Base-by-base conservation (phyloP, 2,329 filamentous ascomycete species). In the Coniochaeta prunicola region DNA sequence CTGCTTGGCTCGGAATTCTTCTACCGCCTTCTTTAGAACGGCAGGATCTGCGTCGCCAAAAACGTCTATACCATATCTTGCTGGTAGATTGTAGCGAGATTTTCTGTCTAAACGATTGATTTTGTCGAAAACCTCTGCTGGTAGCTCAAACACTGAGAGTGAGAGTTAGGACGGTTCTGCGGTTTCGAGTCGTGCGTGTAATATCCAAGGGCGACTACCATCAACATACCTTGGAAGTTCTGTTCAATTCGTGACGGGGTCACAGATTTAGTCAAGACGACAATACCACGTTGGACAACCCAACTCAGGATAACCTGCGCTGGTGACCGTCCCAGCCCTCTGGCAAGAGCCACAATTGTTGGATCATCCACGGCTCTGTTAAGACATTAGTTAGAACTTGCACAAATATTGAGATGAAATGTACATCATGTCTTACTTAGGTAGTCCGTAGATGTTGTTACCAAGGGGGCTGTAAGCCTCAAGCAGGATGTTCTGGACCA, bases 231-330 rank as follows among this genome's bases (percentile, higher is more conserved):
- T n/a, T 61, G 34, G 17, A 86, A 90, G 80, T 96, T 96, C 62
- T 77, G 83, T 74, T 89, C 79, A 67, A 96, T 92, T 45, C 91
- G 83, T 57, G 79, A 78, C 64, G 85, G 82, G 64, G 84, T 92
- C 60, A 92, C 88, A 57, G 84, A 89, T 82, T 96, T 96, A 67
- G 91, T 91, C 67, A 96, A 91, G 57, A 96, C 90, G 64, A 85
- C 89, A 78, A 87, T 91, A 60, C 88, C 90, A 70, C 91, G 86
- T 71, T 89, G 84, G 59, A 94, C 76, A 63, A 90, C 91, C 90
- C 91, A 96, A 67, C 86, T 78, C 63, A 96, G 76, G 67, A 94
- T 76, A 57, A 92, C 83, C 79, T 96, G 89, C 77, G 92, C 87
- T 9, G 83, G 78, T 15, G 86, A 85, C 77, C 85, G 86, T 69